Conservation (phyloP, 2,329 filamentous ascomycete species). For the Botryosphaeria dothidea region DNA sequence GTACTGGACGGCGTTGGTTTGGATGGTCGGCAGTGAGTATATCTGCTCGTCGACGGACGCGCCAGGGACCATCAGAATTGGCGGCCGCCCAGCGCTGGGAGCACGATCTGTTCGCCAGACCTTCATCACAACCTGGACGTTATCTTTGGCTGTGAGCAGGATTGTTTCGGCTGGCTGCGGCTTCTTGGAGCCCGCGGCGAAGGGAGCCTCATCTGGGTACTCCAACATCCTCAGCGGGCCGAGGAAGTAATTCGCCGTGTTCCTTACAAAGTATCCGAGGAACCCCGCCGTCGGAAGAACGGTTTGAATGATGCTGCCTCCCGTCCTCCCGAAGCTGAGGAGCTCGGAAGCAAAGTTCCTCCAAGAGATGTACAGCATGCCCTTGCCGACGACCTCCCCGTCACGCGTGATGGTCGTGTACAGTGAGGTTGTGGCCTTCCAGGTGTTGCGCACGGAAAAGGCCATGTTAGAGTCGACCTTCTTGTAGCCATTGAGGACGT, state of each 20-base stretch:
- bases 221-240: constrained; percentile 55
- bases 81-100: too few relatives aligned
- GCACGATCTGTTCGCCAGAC: too few relatives aligned
- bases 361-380: constrained; percentile 59
- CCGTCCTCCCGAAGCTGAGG: constrained; percentile 55
- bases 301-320: too few relatives aligned
- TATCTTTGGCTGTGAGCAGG: neutral
- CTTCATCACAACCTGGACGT: too few relatives aligned
- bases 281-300: constrained; percentile 48
- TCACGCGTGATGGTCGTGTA: constrained; percentile 59
- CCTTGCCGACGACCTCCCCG: constrained; percentile 55
- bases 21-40: constrained; percentile 63
- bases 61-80: constrained; percentile 62
- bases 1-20: constrained; percentile 65
- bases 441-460: constrained; percentile 56
- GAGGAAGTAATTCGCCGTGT: constrained; percentile 56
- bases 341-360: constrained; percentile 59
- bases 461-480: constrained; percentile 61
- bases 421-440: constrained; percentile 63
- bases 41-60: constrained; percentile 65
- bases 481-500: constrained; percentile 65
- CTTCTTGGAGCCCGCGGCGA: too few relatives aligned
- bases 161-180: too few relatives aligned
- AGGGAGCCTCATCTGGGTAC: too few relatives aligned
- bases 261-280: constrained; percentile 50